Percentiles rank a stretch among this genome's conserved stretches.
phyloP scores from a whole-genome alignment of 202 grass and related monocot species.

The Cymbopogon flexuosus region DNA sequence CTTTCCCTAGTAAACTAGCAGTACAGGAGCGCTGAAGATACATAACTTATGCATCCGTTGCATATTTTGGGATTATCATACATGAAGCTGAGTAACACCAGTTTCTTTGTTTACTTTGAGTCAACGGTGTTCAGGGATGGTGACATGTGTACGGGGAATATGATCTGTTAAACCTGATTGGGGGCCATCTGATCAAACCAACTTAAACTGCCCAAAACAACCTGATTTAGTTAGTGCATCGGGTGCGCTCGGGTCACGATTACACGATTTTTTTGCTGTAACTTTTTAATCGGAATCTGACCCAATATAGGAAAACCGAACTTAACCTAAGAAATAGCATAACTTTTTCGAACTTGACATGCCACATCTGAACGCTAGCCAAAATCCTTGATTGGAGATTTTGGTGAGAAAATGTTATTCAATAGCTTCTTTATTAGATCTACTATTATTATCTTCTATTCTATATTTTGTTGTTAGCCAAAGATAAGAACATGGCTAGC shows the following conservation, averaged over 20 bases:
- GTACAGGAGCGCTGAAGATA: background rate
- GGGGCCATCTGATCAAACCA: background rate
- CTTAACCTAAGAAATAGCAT: too few relatives aligned
- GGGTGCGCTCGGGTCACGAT: background rate
- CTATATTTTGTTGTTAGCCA: background rate
- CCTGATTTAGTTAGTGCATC: background rate
- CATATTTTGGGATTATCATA: background rate
- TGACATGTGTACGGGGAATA: background rate
- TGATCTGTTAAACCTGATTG: background rate
- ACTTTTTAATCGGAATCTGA: too few relatives aligned
- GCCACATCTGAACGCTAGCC: background rate
- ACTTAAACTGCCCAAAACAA: background rate
- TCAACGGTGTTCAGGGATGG: background rate
- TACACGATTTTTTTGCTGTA: background rate
- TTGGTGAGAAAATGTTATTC: too few relatives aligned
- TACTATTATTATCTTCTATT: background rate
- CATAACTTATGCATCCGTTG: background rate
- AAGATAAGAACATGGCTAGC: too few relatives aligned
- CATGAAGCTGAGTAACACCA: background rate
- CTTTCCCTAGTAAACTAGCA: background rate
- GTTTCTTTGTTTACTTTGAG: background rate
- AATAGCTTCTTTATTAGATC: background rate
- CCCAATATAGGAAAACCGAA: too few relatives aligned
- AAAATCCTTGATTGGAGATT: background rate
- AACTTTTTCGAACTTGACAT: background rate